These are phyloP conservation scores for Dittrichia graveolens DNA, from an alignment of 129 eudicot species.

Conservation along the genomic window DNA sequence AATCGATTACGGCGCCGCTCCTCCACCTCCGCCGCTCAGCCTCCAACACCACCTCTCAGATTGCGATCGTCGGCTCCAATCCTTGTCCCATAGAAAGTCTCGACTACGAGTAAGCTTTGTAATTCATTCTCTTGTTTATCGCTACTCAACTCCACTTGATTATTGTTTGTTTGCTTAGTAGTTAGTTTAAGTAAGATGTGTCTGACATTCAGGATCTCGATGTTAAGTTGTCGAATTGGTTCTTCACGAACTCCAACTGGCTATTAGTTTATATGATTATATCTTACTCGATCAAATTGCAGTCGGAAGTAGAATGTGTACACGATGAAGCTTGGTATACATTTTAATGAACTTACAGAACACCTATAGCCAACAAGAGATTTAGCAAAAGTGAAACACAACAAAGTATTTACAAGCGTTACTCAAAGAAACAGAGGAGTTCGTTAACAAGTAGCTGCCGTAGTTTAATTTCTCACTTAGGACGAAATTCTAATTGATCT, in stretches of 20 bases:
- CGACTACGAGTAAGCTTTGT: constrained; percentile 64
- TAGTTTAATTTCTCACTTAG: neutral
- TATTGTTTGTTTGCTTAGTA: neutral
- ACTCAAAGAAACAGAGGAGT: neutral
- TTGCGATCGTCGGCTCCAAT: constrained; percentile 82
- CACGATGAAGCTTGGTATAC: neutral
- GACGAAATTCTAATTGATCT: neutral
- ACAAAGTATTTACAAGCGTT: too few relatives aligned
- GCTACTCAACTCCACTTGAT: constrained; percentile 1
- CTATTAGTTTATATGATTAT: neutral
- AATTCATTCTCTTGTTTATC: neutral
- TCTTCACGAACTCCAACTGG: constrained; percentile 2
- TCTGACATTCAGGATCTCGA: constrained; percentile 9
- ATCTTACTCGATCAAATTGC: neutral
- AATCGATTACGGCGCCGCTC: constrained; percentile 41
- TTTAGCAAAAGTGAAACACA: neutral
- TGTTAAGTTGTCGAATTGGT: neutral
- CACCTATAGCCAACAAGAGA: neutral
- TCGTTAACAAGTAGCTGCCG: neutral
- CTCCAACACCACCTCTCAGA: constrained; percentile 69
- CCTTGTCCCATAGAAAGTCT: constrained; percentile 85
- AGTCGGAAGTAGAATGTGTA: neutral
- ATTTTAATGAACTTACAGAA: neutral
- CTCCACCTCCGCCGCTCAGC: constrained; percentile 56
- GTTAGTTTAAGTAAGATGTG: neutral